Evolutionary conservation across 2,329 filamentous ascomycete species (phyloP).

Genomic region (Cytospora piceae): DNA sequence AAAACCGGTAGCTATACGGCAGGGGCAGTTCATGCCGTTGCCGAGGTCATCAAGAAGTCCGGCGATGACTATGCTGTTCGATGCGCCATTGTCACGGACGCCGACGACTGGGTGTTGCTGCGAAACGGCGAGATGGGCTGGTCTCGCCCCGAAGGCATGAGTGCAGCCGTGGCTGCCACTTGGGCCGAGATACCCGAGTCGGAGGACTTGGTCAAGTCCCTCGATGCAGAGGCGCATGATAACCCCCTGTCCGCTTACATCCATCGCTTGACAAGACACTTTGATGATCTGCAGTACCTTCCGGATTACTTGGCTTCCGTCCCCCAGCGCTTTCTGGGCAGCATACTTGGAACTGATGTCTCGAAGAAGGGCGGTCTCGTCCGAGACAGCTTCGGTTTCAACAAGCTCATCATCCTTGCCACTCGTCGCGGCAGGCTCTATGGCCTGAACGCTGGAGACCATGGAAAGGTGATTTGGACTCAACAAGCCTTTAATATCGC

Average conservation of each 20-base stretch:
- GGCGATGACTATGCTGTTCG: constrained; percentile 74
- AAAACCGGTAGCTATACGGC: constrained; percentile 48
- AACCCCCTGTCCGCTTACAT: constrained; percentile 82
- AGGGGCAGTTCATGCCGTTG: constrained; percentile 67
- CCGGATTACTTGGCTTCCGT: constrained; percentile 73
- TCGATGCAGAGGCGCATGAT: constrained; percentile 85
- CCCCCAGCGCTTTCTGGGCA: constrained; percentile 69
- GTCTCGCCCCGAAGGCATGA: constrained; percentile 80
- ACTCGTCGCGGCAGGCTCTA: constrained; percentile 80
- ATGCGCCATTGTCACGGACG: constrained; percentile 69
- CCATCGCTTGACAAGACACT: constrained; percentile 81
- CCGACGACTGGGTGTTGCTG: constrained; percentile 78
- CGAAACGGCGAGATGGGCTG: constrained; percentile 82
- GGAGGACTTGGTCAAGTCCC: constrained; percentile 75
- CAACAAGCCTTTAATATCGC: constrained; percentile 63
- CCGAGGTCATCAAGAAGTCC: constrained; percentile 79
- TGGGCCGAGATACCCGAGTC: constrained; percentile 78
- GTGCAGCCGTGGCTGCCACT: constrained; percentile 76
- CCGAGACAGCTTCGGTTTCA: constrained; percentile 82
- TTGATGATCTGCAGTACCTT: constrained; percentile 75
- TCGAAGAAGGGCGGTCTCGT: constrained; percentile 52
- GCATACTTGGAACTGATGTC: constrained; percentile 62
- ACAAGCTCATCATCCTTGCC: constrained; percentile 80
- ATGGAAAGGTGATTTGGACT: constrained; percentile 78
- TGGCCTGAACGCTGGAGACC: constrained; percentile 75